Base-by-base conservation (phyloP, 2,329 filamentous ascomycete species). In the Ceratocystis lukuohia region DNA sequence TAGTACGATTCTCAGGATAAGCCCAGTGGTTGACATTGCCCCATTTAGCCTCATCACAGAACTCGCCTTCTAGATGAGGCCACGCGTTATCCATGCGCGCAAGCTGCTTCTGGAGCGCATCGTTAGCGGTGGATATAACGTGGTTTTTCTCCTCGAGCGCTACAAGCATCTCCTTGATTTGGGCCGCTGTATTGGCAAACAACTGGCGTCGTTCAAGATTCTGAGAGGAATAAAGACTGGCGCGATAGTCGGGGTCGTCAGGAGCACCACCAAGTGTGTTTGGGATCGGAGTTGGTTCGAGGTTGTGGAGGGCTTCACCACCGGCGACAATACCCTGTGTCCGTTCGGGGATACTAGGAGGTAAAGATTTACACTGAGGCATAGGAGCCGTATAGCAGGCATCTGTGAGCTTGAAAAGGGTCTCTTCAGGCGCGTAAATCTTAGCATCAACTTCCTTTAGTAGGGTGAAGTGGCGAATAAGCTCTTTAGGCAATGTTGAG, bases 361-460 rank as follows among this genome's bases (percentile, higher is more conserved):
- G 66, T 5, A 65, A 50, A 10, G 63, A n/a, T 28, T 62, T 65
- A 7, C 28, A 61, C 28, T 66, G 64, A 4, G 67, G 67, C 65
- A 67, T 65, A 46, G 76, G 74, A 46, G 76, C 75, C 70, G 82
- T 79, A 69, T 79, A 78, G 69, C 88, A 84, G 65, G 81, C 81
- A 69, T 86, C 81, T 71, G 96, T 84, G 69, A 95, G 81, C 73
- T 88, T 83, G 73, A 88, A 86, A 67, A 99, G 82, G 72, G 87
- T 83, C 71, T 94, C 88, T 74, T 96, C 91, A 5, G 94, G 88
- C 30, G 86, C 86, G 76, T 92, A 94, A 70, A 96, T 89, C 78
- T 99, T 99, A 69, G 93, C 93, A 78, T 99, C 94, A 61, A 97
- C 94, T 77, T 99, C 94, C 75, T 96, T 96, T 71, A 99, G 81